These are phyloP conservation scores for Dendrobium nobile DNA, from an alignment of 106 monocot genomes.

Conservation along the genomic window DNA sequence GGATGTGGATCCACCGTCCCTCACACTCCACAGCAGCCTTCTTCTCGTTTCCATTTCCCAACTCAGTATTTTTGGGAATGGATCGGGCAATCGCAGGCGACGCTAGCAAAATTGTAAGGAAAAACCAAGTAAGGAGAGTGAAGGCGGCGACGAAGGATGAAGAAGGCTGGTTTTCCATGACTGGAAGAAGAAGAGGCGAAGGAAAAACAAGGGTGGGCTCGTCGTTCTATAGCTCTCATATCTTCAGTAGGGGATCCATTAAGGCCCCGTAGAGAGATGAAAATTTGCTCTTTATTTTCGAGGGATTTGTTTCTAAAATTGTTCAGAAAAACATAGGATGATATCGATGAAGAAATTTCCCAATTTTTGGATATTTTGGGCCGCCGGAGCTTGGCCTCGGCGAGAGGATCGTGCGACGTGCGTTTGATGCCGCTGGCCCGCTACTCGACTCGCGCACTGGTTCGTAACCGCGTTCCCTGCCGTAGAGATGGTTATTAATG, in stretches of 20 bases:
- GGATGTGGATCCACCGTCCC: constrained; percentile 72
- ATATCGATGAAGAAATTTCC: too few relatives aligned
- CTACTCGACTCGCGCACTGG: too few relatives aligned
- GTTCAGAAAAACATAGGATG: neutral
- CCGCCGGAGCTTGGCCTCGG: too few relatives aligned
- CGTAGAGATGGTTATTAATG: neutral
- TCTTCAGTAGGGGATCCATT: neutral
- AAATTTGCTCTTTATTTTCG: neutral
- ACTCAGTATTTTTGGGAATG: neutral
- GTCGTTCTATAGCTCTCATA: neutral
- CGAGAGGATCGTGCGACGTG: too few relatives aligned
- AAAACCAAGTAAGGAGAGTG: neutral
- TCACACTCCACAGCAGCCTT: constrained; percentile 15
- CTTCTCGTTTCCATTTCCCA: neutral
- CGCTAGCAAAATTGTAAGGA: neutral
- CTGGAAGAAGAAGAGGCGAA: neutral
- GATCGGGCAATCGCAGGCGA: neutral
- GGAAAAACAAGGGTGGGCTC: neutral
- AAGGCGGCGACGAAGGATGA: neutral
- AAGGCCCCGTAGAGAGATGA: neutral
- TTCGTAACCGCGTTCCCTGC: too few relatives aligned
- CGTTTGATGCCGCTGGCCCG: too few relatives aligned
- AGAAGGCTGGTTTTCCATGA: neutral
- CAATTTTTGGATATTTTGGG: too few relatives aligned
- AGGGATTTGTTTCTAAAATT: neutral